Evolutionary conservation across 108 stramenopile genomes (phyloP).

Genomic region (Asterionellopsis glacialis): DNA sequence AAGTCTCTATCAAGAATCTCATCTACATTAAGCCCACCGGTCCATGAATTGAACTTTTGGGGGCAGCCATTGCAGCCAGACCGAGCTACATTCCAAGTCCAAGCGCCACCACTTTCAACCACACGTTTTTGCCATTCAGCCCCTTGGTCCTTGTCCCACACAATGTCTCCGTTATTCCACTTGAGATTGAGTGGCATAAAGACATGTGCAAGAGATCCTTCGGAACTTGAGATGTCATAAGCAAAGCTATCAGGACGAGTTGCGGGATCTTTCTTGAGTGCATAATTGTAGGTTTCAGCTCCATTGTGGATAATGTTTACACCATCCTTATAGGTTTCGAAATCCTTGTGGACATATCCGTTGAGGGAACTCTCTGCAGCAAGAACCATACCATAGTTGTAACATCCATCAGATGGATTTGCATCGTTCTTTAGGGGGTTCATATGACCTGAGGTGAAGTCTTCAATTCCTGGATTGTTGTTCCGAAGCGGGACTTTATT

Average conservation of each 20-base stretch:
- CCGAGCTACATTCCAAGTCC: neutral
- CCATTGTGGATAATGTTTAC: neutral
- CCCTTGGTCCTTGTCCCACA: neutral
- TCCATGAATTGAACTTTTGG: too few relatives aligned
- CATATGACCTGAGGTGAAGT: neutral
- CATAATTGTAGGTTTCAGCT: neutral
- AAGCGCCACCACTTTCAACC: neutral
- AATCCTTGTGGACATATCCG: neutral
- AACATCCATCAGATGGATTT: neutral
- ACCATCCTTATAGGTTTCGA: too few relatives aligned
- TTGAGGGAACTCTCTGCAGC: neutral
- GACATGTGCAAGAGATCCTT: neutral
- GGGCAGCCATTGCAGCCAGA: too few relatives aligned
- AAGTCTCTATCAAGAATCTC: too few relatives aligned
- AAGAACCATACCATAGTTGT: neutral
- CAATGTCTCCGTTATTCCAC: neutral
- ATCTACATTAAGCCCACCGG: too few relatives aligned
- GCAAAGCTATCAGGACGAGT: neutral
- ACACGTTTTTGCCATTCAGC: neutral
- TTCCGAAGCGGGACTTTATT: neutral
- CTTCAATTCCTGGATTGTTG: conserved; percentile 1
- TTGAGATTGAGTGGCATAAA: neutral
- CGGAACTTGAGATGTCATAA: neutral
- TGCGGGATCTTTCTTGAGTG: neutral
- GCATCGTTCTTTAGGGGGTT: neutral